Conservation (phyloP, 2,329 filamentous ascomycete genomes). For the Neonectria punicea region DNA sequence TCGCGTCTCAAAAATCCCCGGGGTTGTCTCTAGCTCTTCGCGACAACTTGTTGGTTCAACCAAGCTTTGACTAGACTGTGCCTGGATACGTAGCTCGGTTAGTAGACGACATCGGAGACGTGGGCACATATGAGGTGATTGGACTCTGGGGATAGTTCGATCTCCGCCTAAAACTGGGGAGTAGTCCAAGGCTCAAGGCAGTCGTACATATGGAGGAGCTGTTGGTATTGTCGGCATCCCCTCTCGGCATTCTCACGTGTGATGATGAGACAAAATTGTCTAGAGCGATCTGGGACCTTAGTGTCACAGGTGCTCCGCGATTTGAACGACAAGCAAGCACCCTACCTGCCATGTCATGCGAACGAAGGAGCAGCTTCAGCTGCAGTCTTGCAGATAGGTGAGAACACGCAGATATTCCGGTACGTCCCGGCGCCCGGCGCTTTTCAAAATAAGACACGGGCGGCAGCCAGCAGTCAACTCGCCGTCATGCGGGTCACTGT, state of each 20-base stretch:
- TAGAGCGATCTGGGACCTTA: constrained; percentile 8
- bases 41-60: neutral
- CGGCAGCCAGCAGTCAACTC: constrained; percentile 31
- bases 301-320: constrained; percentile 1
- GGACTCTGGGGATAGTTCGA: constrained; percentile 11
- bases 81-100: constrained; percentile 5
- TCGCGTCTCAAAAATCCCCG: neutral
- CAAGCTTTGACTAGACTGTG: constrained; percentile 9
- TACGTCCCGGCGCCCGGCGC: neutral
- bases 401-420: neutral
- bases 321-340: neutral
- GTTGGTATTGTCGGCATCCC: neutral
- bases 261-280: neutral
- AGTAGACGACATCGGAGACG: neutral
- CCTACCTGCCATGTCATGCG: neutral
- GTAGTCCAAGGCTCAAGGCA: neutral
- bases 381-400: neutral
- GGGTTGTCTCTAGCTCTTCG: neutral
- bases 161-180: constrained; percentile 6
- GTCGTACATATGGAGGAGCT: neutral
- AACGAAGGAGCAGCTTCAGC: neutral
- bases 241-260: constrained; percentile 2
- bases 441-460: constrained; percentile 11
- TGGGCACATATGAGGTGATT: constrained; percentile 10
- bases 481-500: constrained; percentile 38